These are phyloP conservation scores for Pichia occidentalis DNA, from an alignment of 805 yeast species.

Conservation along the genomic window DNA sequence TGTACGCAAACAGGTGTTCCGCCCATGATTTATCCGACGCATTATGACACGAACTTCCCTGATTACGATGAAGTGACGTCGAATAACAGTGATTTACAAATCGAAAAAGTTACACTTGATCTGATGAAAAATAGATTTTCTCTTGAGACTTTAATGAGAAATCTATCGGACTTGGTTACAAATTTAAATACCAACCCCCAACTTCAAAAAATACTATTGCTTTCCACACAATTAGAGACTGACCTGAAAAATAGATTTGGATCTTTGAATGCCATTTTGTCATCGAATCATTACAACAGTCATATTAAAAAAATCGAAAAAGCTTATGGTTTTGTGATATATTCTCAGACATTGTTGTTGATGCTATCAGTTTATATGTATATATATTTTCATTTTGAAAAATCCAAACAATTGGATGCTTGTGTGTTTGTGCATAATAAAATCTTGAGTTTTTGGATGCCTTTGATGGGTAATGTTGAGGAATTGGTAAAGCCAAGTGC, in stretches of 20 bases:
- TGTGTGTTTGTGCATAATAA: conserved; percentile 35
- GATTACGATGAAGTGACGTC: conserved; percentile 28
- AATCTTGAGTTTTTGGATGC: conserved; percentile 26
- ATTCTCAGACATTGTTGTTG: conserved; percentile 28
- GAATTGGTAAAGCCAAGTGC: conserved; percentile 28
- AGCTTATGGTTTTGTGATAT: conserved; percentile 18
- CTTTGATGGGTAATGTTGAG: conserved; percentile 31
- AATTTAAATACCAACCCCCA: no score
- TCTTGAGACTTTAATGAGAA: conserved; percentile 28
- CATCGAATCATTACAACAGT: conserved; percentile 17
- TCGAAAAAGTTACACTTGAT: conserved; percentile 37
- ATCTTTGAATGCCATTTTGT: conserved; percentile 21
- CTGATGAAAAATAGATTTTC: conserved; percentile 27
- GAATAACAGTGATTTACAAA: conserved; percentile 30
- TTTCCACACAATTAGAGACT: no score
- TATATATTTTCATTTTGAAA: conserved; percentile 28
- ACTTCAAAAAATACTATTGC: no score
- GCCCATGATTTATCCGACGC: conserved; percentile 32
- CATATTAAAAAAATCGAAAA: conserved; percentile 21
- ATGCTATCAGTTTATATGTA: conserved; percentile 36
- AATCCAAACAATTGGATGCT: conserved; percentile 25
- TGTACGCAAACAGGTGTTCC: conserved; percentile 44
- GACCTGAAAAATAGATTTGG: conserved; percentile 30
- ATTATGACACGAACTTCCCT: conserved; percentile 50
- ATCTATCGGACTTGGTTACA: conserved; percentile 33